Base-by-base conservation (phyloP, 768 basidiomycete genomes). In the Terana coerulea region DNA sequence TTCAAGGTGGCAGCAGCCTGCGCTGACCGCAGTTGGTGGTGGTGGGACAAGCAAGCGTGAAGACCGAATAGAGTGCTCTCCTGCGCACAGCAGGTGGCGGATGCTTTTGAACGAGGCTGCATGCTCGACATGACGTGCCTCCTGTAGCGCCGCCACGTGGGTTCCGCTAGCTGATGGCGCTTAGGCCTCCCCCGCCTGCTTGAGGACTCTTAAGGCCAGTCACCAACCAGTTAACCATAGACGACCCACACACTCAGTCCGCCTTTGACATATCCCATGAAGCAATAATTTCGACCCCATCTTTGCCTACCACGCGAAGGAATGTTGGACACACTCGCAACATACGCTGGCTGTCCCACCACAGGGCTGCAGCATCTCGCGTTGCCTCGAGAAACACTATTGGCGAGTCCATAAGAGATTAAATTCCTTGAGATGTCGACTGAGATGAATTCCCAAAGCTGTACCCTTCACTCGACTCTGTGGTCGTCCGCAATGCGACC, bases 401-500 rank as follows among this genome's bases (percentile, higher is more conserved):
- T 90, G 54, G 90, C 88, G 58, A 62, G 83, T 74, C 42, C 19
- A 43, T 33, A 33, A 25, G 31, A 29, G n/a, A 11, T 37, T 31
- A 22, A 47, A 36, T 19, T 36, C 52, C 31, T 14, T 28, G 8
- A 31, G 19, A 24, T 57, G 47, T 46, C 28, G 31, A 47, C 30
- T 47, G 42, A 52, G 33, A 44, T 35, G 28, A 3, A 35, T 28
- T 14, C 21, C 35, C 45, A 25, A 58, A 92, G 88, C 66, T 90
- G 7, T 88, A 91, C 63, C 74, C 86, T 5, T 87, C 86, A 15
- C 81, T 80, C 31, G 81, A 88, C 62, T 75, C 82, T 2, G 66
- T 91, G 55, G 74, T 90, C 50, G 70, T 91, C 37, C 78, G 88
- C 59, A 73, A 91, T 73, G 86, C 89, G n/a, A 76, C 71, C 50